Percentiles rank a stretch among this genome's conserved stretches.
phyloP scores from a whole-genome alignment of 2,329 filamentous ascomycete genomes.

The Aspergillus pseudoviridinutans region DNA sequence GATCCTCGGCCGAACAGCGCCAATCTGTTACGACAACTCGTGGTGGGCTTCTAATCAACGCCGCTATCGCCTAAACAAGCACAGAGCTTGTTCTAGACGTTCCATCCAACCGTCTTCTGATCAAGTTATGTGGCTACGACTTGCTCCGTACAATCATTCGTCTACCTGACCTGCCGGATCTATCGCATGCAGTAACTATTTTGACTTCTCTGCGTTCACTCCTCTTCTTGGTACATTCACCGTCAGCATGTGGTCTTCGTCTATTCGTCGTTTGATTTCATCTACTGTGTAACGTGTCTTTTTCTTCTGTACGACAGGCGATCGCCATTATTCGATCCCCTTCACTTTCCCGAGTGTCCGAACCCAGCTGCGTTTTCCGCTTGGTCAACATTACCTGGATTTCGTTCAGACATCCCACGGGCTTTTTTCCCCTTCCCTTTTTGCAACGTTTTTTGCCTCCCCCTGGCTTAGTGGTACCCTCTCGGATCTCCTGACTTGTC shows the following conservation, averaged over 20 bases:
- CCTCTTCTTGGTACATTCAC: background rate
- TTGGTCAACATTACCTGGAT: slow-evolving; percentile 15
- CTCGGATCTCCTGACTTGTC: slow-evolving; percentile 35
- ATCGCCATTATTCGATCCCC: slow-evolving; percentile 10
- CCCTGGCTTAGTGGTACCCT: slow-evolving; percentile 23
- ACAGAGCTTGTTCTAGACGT: slow-evolving; percentile 20
- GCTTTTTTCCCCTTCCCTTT: slow-evolving; percentile 3
- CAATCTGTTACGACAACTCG: background rate
- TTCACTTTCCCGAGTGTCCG: slow-evolving; percentile 12
- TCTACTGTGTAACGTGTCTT: slow-evolving; percentile 32
- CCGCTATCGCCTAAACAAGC: slow-evolving; percentile 7
- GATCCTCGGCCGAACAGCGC: background rate
- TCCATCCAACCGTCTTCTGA: slow-evolving; percentile 17
- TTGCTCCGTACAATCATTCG: background rate
- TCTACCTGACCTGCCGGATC: slow-evolving; percentile 7
- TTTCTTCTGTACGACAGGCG: slow-evolving; percentile 23
- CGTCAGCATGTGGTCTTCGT: slow-evolving; percentile 34
- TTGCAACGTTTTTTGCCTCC: slow-evolving; percentile 9
- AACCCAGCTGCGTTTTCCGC: slow-evolving; percentile 15
- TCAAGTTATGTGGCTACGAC: slow-evolving; percentile 16
- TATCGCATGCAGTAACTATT: slow-evolving; percentile 1
- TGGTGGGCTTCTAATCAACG: slow-evolving; percentile 9
- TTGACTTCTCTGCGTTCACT: slow-evolving; percentile 5
- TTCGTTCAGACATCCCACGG: no score
- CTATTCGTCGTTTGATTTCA: slow-evolving; percentile 27